phyloP scores from a whole-genome alignment of 2,329 filamentous ascomycete genomes.

The Cladosporium sp. region DNA sequence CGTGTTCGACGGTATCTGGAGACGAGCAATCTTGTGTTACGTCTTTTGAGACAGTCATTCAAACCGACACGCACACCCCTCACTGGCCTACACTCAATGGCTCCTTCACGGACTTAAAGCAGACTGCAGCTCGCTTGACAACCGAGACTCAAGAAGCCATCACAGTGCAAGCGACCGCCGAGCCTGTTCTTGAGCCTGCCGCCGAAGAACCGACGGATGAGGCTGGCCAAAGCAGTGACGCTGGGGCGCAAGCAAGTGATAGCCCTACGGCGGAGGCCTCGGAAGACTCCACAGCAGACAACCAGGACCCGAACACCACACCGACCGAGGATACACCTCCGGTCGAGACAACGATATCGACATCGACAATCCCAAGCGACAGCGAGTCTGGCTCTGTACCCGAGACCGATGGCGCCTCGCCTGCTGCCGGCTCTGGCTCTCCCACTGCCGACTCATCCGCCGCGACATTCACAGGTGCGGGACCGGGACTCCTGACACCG shows the following conservation, averaged over 20 bases:
- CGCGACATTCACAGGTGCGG: not conserved
- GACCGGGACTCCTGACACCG: not conserved
- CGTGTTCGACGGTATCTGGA: not conserved
- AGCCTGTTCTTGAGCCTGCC: not conserved
- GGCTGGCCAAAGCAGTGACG: not conserved
- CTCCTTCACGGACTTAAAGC: not conserved
- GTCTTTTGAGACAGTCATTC: not conserved
- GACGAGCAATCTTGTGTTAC: not conserved
- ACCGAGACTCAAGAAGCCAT: not conserved
- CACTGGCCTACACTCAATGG: constrained; percentile 10
- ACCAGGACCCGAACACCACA: not conserved
- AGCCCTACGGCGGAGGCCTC: not conserved
- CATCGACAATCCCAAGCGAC: not conserved
- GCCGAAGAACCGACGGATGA: not conserved
- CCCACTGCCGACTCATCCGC: not conserved
- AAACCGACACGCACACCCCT: not conserved
- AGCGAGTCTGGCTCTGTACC: not conserved
- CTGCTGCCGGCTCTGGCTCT: not conserved
- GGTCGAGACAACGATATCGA: not conserved
- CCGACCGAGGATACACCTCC: not conserved
- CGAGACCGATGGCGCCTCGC: not conserved
- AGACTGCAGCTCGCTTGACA: not conserved
- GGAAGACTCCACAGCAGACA: not conserved
- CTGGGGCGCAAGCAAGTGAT: not conserved
- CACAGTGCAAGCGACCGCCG: not conserved